Base-by-base conservation (phyloP, 2,329 filamentous ascomycete species). In the Cryphonectria nitschkei region DNA sequence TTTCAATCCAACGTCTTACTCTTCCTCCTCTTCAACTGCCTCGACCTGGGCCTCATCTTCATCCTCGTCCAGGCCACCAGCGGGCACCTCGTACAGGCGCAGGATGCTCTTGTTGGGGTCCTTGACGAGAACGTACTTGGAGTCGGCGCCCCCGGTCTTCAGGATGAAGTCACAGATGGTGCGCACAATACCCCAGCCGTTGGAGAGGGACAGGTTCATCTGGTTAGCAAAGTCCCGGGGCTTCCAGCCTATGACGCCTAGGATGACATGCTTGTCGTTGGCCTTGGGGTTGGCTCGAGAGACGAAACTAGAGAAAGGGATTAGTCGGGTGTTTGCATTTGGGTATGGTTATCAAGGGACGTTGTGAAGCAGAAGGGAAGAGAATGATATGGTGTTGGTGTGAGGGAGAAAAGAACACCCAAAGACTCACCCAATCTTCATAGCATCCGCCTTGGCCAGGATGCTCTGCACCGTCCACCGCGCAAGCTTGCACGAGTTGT, bases 401-500 rank as follows among this genome's bases (percentile, higher is more conserved):
- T 46, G 6, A 60, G 1, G 5, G 37, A 29, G 9, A 37, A 68
- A 69, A 50, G 54, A 43, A 68, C 60, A 68, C 68, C 54, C 29
- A 37, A 1, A 1, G 58, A 86, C 90, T 75, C 86, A 95, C 92
- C 94, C 96, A 81, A 99, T 90, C 87, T 98, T 99, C 94, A 99
- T 98, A 75, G 94, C 87, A 80, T 99, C 96, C n/a, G 96, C 95
- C 84, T 95, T 95, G 81, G 95, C 95, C 71, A 99, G 89, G 79
- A 99, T 98, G 79, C 92, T 93, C 87, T 99, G 96, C 60, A 95
- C 94, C 43, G 96, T 97, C 96, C 96, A 99, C 81, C 96, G 88
- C 71, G 96, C 96, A 74, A 99, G 91, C 87, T 99, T 99, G 92
- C 94, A 97, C 80, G 91, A 94, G 89, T 99, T 99, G 90, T 99